Base-by-base conservation (phyloP, 2,329 filamentous ascomycete species). In the Monosporascus ibericus region DNA sequence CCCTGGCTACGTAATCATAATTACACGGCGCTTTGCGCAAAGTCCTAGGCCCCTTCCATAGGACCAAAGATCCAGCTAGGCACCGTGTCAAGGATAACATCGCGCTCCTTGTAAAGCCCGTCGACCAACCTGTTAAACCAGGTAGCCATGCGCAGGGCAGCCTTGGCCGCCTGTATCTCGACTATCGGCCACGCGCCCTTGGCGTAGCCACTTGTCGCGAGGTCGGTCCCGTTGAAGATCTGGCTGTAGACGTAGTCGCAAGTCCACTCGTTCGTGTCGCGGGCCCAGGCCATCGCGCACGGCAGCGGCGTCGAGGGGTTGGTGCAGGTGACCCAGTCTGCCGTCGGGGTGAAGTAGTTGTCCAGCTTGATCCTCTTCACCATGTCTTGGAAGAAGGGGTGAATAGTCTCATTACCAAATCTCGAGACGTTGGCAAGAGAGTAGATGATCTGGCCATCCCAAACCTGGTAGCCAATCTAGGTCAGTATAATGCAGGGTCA, bases 401-500 rank as follows among this genome's bases (percentile, higher is more conserved):
- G 57, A 9, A 60, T 20, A 4, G 58, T 57, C 24, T 53, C 52
- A 49, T 60, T 60, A 22, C 52, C 51, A 48, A 60, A 60, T 4
- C 49, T 48, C 20, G 11, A 47, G 3, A 59, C 57, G 36, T 55
- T 54, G 2, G 59, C 58, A 11, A 55, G 51, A 40, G 54, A 36
- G 55, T 75, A 72, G 14, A 74, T 70, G 48, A 79, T 78, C 39
- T 66, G 65, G 4, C 73, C 74, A 56, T 80, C 78, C 77, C 78
- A 81, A 24, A 59, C 46, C 57, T 59, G 9, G 15, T 14, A 22
- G 8, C 17, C n/a, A 6, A 18, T 42, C 20, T 3, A 9, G n/a
- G n/a, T 18, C 39, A 22, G n/a, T 42, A 42, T 5, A 18, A 22
- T 18, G 30, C 11, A 14, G 30, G 30, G n/a, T 18, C 39, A 14